Conservation (phyloP, 2,329 filamentous ascomycete species). For the Aspergillus ibericus region DNA sequence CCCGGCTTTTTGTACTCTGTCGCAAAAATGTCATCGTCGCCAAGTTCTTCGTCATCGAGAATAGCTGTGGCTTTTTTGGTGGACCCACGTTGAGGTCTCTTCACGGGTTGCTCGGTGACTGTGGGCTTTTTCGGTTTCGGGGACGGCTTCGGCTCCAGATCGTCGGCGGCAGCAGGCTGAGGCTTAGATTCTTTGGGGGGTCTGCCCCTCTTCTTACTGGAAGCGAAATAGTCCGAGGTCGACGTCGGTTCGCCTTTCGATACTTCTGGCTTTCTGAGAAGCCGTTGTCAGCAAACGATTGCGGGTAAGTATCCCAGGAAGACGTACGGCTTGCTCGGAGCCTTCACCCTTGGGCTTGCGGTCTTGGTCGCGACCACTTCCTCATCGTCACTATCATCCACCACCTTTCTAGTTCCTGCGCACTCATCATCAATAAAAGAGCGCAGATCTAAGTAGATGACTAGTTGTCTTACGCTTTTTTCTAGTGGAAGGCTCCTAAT, state of each 20-base stretch:
- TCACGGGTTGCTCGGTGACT: slow-evolving; percentile 44
- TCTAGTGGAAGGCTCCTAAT: slow-evolving; percentile 21
- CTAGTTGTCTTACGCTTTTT: slow-evolving; percentile 35
- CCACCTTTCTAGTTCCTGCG: slow-evolving; percentile 62
- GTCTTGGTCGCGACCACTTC: slow-evolving; percentile 44
- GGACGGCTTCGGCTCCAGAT: slow-evolving; percentile 4
- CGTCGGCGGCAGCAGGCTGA: slow-evolving; percentile 7
- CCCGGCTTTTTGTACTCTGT: slow-evolving; percentile 66
- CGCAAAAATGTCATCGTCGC: slow-evolving; percentile 80
- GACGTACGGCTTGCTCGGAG: slow-evolving; percentile 51
- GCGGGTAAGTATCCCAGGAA: not conserved
- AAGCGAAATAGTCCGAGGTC: slow-evolving; percentile 63
- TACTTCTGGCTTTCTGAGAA: slow-evolving; percentile 49
- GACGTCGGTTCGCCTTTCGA: slow-evolving; percentile 58
- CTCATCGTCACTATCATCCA: slow-evolving; percentile 81
- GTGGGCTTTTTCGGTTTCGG: slow-evolving; percentile 45
- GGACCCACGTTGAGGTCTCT: slow-evolving; percentile 13
- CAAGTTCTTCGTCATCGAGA: slow-evolving; percentile 66
- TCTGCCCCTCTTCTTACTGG: slow-evolving; percentile 57
- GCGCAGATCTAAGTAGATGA: not conserved
- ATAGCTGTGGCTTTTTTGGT: slow-evolving; percentile 37
- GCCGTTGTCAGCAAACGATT: slow-evolving; percentile 3
- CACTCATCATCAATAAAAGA: slow-evolving; percentile 9
- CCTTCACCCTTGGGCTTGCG: slow-evolving; percentile 38
- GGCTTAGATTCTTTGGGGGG: slow-evolving; percentile 25